Evolutionary conservation across 352 stramenopile species (phyloP).

Genomic region (Pythium sp.): DNA sequence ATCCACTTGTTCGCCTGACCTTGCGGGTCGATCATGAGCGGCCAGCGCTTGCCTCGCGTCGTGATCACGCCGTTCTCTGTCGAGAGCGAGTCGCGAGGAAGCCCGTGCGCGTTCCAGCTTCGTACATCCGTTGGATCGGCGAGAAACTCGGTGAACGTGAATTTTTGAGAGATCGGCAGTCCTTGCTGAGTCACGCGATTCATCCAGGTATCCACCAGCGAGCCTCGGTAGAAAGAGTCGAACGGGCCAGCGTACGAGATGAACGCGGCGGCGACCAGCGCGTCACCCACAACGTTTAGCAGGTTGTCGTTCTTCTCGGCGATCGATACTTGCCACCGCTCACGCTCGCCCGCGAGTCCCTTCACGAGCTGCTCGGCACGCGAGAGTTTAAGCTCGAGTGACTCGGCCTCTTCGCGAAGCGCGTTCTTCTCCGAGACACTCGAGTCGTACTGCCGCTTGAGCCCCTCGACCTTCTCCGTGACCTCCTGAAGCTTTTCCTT

Average conservation of each 20-base stretch:
- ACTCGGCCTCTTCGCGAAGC: conserved; percentile 90
- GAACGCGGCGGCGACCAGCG: conserved; percentile 92
- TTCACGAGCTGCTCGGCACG: conserved; percentile 93
- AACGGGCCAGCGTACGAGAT: conserved; percentile 96
- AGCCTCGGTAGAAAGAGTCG: conserved; percentile 89
- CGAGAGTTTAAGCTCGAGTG: conserved; percentile 91
- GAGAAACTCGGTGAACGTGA: conserved; percentile 92
- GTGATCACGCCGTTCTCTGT: conserved; percentile 97
- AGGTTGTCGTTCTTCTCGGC: conserved; percentile 87
- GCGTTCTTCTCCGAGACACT: conserved; percentile 94
- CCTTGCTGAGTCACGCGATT: conserved; percentile 78
- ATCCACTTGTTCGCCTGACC: conserved; percentile 97
- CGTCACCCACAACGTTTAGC: conserved; percentile 89
- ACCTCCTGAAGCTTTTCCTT: conserved; percentile 90
- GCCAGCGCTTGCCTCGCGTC: conserved; percentile 91
- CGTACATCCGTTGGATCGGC: conserved; percentile 92
- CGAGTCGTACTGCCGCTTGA: conserved; percentile 91
- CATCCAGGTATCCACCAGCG: conserved; percentile 88
- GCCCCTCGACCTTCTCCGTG: conserved; percentile 88
- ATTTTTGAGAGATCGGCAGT: conserved; percentile 84
- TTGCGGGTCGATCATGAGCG: conserved; percentile 97
- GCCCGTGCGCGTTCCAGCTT: conserved; percentile 93
- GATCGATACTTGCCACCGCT: conserved; percentile 92
- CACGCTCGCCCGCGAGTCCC: conserved; percentile 91
- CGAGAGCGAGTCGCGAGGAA: conserved; percentile 91